Percentiles rank a stretch among this genome's conserved stretches.
phyloP scores from a whole-genome alignment of 2,329 filamentous ascomycete genomes.

The Xylaria hypoxylon region DNA sequence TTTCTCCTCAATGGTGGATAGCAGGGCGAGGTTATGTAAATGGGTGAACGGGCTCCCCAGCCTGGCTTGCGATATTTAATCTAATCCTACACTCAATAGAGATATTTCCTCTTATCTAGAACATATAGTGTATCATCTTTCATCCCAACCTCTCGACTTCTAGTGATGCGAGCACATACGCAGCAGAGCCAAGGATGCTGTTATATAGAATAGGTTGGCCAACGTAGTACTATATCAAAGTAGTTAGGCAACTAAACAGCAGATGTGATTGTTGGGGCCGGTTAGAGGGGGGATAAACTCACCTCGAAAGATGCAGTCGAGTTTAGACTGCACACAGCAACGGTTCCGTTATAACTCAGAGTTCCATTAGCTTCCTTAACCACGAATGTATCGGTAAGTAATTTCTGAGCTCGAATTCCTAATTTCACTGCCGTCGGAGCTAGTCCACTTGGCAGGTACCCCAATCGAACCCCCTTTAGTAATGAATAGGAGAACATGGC shows the following conservation, averaged over 20 bases:
- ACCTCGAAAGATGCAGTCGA: constrained; percentile 55
- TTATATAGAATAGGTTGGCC: constrained; percentile 53
- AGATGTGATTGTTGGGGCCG: not conserved
- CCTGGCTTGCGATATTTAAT: constrained; percentile 10
- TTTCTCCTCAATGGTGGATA: not conserved
- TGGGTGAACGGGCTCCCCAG: not conserved
- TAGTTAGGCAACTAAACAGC: constrained; percentile 34
- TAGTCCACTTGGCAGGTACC: constrained; percentile 45
- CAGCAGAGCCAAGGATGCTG: constrained; percentile 54
- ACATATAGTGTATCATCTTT: not conserved
- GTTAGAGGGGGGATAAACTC: constrained; percentile 29
- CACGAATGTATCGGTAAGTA: constrained; percentile 47
- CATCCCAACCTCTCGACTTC: constrained; percentile 50
- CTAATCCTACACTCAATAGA: constrained; percentile 7
- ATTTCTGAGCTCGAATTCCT: constrained; percentile 40
- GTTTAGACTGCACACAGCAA: constrained; percentile 57
- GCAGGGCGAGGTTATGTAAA: not conserved
- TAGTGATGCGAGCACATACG: constrained; percentile 54
- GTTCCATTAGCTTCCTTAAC: constrained; percentile 45
- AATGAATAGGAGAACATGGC: constrained; percentile 55
- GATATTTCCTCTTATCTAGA: not conserved
- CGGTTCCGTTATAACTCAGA: constrained; percentile 53
- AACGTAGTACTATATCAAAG: constrained; percentile 52
- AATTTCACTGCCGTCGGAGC: constrained; percentile 27
- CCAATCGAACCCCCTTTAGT: constrained; percentile 53